A percentile compares a stretch with the other conserved stretches of the same genome.
Evolutionary conservation across 2,329 filamentous ascomycete species (phyloP).

Genomic region (Colletotrichum limetticola): DNA sequence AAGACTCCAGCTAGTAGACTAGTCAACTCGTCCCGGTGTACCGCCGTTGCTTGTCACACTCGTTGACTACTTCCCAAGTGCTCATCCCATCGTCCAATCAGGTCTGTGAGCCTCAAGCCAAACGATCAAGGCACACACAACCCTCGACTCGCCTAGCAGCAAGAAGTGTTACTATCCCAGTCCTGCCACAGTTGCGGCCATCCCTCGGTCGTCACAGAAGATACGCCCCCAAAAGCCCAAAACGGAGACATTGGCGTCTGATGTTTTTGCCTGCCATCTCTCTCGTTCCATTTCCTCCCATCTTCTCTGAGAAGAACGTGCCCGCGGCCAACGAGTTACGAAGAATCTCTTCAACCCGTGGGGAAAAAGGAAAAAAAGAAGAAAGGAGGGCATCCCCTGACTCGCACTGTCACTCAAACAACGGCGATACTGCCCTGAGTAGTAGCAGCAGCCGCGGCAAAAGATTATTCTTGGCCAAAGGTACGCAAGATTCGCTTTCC

Average conservation of each 20-base stretch:
- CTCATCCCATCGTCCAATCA: slow-evolving; percentile 4
- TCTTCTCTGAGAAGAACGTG: neutral
- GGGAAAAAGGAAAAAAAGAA: neutral
- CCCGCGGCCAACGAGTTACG: neutral
- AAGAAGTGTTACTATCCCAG: neutral
- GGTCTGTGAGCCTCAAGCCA: neutral
- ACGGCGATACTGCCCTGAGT: neutral
- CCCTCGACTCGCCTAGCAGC: slow-evolving; percentile 2
- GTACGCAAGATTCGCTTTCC: slow-evolving; percentile 17
- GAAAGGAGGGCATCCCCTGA: neutral
- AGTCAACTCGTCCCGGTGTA: neutral
- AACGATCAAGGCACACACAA: neutral
- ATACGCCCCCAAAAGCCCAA: neutral
- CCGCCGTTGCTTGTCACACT: slow-evolving; percentile 1
- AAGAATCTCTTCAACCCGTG: neutral
- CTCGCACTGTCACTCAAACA: neutral
- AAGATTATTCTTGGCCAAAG: no score
- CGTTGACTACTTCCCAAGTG: neutral
- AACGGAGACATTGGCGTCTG: slow-evolving; percentile 26
- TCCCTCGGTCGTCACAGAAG: slow-evolving; percentile 14
- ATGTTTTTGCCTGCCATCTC: slow-evolving; percentile 1
- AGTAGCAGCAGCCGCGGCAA: neutral
- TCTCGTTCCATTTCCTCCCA: neutral
- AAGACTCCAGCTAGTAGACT: neutral
- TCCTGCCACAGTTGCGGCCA: neutral